Conservation (phyloP, 768 basidiomycete genomes). For the Agrocybe praecox region DNA sequence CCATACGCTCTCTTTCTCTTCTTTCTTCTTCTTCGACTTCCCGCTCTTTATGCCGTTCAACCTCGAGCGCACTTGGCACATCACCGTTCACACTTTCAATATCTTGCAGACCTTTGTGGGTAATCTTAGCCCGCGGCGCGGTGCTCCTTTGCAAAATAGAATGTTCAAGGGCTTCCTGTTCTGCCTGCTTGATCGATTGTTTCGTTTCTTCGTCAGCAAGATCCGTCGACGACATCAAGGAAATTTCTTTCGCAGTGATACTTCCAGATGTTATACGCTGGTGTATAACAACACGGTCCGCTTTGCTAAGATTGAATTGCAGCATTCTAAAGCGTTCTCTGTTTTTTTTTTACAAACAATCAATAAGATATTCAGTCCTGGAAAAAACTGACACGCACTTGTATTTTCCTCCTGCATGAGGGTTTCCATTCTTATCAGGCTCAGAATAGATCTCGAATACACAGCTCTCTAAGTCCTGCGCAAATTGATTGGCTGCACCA, state of each 20-base stretch:
- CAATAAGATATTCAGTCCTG: conserved; percentile 4
- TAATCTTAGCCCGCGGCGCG: conserved; percentile 78
- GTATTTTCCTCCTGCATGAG: conserved; percentile 73
- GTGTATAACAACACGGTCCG: conserved; percentile 79
- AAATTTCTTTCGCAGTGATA: conserved; percentile 72
- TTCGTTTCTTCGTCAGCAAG: conserved; percentile 87
- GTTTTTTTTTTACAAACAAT: conserved; percentile 4
- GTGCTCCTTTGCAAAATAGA: conserved; percentile 77
- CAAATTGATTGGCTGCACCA: conserved; percentile 62
- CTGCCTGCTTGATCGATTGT: conserved; percentile 78
- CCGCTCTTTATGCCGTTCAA: conserved; percentile 61
- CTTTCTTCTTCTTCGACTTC: conserved; percentile 72
- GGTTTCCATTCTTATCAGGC: conserved; percentile 68
- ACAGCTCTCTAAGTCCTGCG: conserved; percentile 73
- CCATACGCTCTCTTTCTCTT: conserved; percentile 69
- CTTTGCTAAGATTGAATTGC: conserved; percentile 84
- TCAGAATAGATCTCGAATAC: conserved; percentile 80
- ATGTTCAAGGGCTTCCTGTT: conserved; percentile 82
- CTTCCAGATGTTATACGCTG: conserved; percentile 70
- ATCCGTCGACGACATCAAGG: conserved; percentile 87
- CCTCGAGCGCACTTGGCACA: conserved; percentile 38
- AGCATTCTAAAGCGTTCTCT: conserved; percentile 93
- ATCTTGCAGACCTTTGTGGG: conserved; percentile 91
- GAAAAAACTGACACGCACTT: conserved; percentile 51
- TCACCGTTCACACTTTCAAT: conserved; percentile 77